These are phyloP conservation scores for Bipolaris zeicola DNA, from an alignment of 2,329 filamentous ascomycete species.

Conservation along the genomic window DNA sequence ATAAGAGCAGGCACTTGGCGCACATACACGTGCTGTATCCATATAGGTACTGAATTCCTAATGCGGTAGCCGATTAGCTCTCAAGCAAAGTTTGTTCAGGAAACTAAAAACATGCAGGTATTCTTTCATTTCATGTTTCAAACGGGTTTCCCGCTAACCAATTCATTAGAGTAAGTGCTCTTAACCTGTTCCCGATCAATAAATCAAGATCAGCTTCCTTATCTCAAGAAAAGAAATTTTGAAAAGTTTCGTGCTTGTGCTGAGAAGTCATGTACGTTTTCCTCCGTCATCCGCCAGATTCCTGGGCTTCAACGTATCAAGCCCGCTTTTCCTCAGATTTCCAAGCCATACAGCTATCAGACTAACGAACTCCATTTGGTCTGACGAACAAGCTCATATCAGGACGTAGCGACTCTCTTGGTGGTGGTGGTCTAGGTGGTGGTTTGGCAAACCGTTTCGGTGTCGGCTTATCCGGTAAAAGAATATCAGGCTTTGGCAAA, in stretches of 20 bases:
- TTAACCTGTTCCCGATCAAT: neutral
- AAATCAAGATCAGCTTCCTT: neutral
- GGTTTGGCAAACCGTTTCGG: conserved; percentile 11
- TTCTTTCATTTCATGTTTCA: neutral
- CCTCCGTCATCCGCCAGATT: neutral
- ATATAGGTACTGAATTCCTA: neutral
- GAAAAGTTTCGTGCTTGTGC: neutral
- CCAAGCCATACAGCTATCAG: conserved; percentile 13
- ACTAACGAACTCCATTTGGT: conserved; percentile 11
- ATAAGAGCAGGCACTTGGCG: neutral
- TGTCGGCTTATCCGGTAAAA: conserved; percentile 20
- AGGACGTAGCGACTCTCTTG: conserved; percentile 26
- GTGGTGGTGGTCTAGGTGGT: conserved; percentile 28
- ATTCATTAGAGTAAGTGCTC: neutral
- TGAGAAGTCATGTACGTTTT: no score
- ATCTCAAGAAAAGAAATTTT: neutral
- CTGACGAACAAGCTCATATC: conserved; percentile 28
- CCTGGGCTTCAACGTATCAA: neutral
- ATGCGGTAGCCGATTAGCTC: neutral
- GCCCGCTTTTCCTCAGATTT: neutral
- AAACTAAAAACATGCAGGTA: no score
- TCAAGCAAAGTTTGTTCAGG: neutral
- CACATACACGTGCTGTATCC: neutral
- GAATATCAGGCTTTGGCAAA: conserved; percentile 6
- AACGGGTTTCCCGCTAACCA: no score